Evolutionary conservation across 2,329 filamentous ascomycete species (phyloP), one percentile per base, ranked within the genome.

Genomic region (Monilinia aucupariae): DNA sequence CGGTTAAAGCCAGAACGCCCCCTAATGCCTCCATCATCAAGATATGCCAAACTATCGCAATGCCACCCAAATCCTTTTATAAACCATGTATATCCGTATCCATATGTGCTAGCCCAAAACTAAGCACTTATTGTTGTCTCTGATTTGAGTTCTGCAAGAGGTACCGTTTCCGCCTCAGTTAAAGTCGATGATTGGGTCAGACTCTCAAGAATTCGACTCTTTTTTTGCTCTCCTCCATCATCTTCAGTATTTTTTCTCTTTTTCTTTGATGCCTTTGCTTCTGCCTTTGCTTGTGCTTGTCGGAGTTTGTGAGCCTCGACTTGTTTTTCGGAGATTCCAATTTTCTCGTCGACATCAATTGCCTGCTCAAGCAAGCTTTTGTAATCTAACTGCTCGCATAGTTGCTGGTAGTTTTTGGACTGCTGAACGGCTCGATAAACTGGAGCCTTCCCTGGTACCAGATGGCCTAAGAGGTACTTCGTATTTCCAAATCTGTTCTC

Each of bases 401-500:
- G 75, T 59, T 89, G 85, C 10, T 77, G 78, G 72, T 97, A 96
- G 69, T 83, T 88, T 76, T 88, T 92, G 65, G 83, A 82, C 53
- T 78, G 76, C 66, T 84, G 85, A 68, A 94, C 80, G 4, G 79
- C 75, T 64, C 81, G 80, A 73, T 88, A 89, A 0, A 79, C 79
- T 47, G 82, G 79, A 54, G 85, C 80, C 74, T 92, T 96, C 20
- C 92, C 91, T 0, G 92, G 91, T 30, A 97, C 85, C 76, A 97
- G 83, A 74, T 96, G 91, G 49, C 85, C 84, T 34, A 99, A 84
- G 39, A 94, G 80, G 74, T 89, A 99, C 75, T 99, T 99, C 6
- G 92, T 96, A 77, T 99, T 99, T 51, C 89, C 88, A 75, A 88
- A 94, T 66, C 87, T 86, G 75, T 99, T 97, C 73, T 93, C 87